Evolutionary conservation across 139 green algal species (phyloP).

Genomic region (Picochlorum costavermella): DNA sequence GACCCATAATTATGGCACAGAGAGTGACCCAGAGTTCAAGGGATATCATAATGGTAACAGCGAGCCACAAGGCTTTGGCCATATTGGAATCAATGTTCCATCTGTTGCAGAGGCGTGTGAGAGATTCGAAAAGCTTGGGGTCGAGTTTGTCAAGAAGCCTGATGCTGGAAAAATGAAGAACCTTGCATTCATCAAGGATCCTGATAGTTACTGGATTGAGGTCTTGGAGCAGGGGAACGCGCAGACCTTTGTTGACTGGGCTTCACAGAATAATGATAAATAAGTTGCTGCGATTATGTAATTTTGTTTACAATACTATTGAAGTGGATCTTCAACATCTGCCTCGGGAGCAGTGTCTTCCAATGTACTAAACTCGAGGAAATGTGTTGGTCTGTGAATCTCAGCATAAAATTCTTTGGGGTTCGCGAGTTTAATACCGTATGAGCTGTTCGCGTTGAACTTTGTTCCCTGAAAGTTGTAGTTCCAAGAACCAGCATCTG

Average conservation of each 20-base stretch:
- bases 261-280: slow-evolving; percentile 6
- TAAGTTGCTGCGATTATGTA: neutral
- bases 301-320: slow-evolving; percentile 6
- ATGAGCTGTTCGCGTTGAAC: slow-evolving; percentile 63
- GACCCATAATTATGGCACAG: slow-evolving; percentile 86
- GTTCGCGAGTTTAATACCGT: slow-evolving; percentile 81
- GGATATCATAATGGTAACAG: slow-evolving; percentile 85
- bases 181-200: slow-evolving; percentile 74
- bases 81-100: slow-evolving; percentile 58
- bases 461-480: slow-evolving; percentile 95
- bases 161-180: slow-evolving; percentile 76
- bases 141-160: slow-evolving; percentile 86
- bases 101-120: slow-evolving; percentile 77
- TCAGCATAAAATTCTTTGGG: slow-evolving; percentile 94
- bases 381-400: slow-evolving; percentile 86
- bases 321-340: slow-evolving; percentile 89
- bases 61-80: slow-evolving; percentile 67
- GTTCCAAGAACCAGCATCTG: slow-evolving; percentile 90
- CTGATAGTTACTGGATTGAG: slow-evolving; percentile 67
- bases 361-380: slow-evolving; percentile 91
- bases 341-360: slow-evolving; percentile 78
- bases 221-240: slow-evolving; percentile 28
- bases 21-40: slow-evolving; percentile 61
- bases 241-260: slow-evolving; percentile 16
- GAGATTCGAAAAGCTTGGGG: slow-evolving; percentile 58